Evolutionary conservation across 1,139 yeast species (phyloP).

Genomic region (Saccharomyces hybrid): DNA sequence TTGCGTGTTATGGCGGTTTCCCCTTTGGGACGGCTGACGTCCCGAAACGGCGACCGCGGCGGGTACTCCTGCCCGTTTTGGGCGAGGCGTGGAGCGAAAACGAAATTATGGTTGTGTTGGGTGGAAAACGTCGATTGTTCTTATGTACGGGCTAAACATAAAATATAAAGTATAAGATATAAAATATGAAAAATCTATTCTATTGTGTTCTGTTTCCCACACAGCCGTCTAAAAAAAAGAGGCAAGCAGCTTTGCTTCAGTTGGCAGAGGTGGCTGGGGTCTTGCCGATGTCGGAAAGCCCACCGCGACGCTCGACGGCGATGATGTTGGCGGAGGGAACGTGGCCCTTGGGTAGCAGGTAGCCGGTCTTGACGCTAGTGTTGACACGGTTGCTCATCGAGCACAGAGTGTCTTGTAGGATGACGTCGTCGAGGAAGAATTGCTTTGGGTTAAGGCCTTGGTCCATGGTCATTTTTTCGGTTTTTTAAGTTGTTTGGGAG

Average conservation of each 20-base stretch:
- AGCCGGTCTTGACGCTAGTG: slow-evolving; percentile 58
- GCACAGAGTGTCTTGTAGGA: neutral
- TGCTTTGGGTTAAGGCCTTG: slow-evolving; percentile 1
- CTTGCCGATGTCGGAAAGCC: neutral
- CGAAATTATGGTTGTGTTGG: neutral
- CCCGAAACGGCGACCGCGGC: neutral
- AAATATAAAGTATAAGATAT: neutral
- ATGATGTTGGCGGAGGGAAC: neutral
- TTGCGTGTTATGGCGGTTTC: neutral
- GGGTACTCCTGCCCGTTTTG: neutral
- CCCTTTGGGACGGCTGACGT: neutral
- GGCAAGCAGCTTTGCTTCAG: neutral
- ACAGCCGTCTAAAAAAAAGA: neutral
- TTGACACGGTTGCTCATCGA: slow-evolving; percentile 38
- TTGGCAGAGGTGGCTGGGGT: neutral
- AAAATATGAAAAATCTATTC: neutral
- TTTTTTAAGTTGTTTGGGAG: neutral
- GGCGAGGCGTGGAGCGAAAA: neutral
- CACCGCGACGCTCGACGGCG: neutral
- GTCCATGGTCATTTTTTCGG: neutral
- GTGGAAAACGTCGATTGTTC: neutral
- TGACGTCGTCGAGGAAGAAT: neutral
- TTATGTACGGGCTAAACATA: neutral
- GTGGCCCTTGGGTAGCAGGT: slow-evolving; percentile 24
- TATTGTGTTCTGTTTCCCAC: neutral